Base-by-base conservation (phyloP, 106 monocot species). In the Iris macrosiphon region DNA sequence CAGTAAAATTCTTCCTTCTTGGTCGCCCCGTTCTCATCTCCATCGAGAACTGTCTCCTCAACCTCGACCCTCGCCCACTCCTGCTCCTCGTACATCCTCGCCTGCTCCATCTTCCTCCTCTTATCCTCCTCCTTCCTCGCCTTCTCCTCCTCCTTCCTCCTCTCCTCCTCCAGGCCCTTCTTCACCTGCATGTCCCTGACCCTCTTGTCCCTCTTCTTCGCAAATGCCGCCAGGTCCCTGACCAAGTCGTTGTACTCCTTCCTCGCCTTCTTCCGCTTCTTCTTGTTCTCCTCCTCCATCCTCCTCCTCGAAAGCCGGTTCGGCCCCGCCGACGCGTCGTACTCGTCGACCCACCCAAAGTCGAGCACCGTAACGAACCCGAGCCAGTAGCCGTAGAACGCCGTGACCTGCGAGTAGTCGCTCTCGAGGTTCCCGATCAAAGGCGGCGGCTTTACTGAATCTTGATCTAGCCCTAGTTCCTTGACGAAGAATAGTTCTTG, bases 271-370 rank as follows among this genome's bases (percentile, higher is more conserved):
- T 76, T 87, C 57, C 87, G 77, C 4, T 59, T 27, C 75, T 98
- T 98, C 69, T 75, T 84, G 46, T 98, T 98, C 74, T 83, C 87
- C 57, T 98, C 98, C 69, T 98, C 98, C 98, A 98, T 98, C 18
- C 46, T 28, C 65, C 98, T 41, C 65, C 91, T 71, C 15, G 63
- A 65, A 53, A 72, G 65, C 20, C 98, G 59, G 35, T 83, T 87
- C 7, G 61, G 30, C 22, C 98, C 98, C 17, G 50, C n/a, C 7
- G 63, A 60, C 0, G 75, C 60, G 60, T 98, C 83, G 32, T 81
- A 98, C 68, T 75, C 68, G 40, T 87, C 98, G 20, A 75, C 77
- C 98, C 98, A 98, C 8, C 45, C 72, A 37, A 98, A 98, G 58
- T 98, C 91, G 70, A 98, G 60, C 7, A 79, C 80, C 0, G 98